phyloP scores from a whole-genome alignment of 2,329 filamentous ascomycete species.

The Magnaporthiopsis rhizophila region DNA sequence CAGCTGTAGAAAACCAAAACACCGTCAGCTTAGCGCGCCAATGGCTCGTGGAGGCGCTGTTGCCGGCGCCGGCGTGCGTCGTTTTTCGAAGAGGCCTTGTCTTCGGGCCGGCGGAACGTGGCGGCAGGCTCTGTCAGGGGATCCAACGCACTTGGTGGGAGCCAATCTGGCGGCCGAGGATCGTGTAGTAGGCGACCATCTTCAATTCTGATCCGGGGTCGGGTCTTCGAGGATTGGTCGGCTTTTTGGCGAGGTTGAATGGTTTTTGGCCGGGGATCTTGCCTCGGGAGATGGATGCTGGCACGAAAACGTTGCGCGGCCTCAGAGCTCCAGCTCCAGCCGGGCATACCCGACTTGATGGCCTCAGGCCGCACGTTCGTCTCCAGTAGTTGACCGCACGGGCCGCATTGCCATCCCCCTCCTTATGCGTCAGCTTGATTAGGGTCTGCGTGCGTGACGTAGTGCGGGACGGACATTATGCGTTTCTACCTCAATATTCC shows the following conservation, averaged over 20 bases:
- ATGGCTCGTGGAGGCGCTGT: conserved; percentile 8
- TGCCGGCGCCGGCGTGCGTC: not conserved
- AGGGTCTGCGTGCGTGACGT: not conserved
- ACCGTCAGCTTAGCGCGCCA: conserved; percentile 11
- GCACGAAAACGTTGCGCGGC: conserved; percentile 1
- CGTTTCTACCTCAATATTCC: not conserved
- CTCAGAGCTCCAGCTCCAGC: not conserved
- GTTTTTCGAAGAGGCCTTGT: not conserved
- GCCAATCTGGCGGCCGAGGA: conserved; percentile 52
- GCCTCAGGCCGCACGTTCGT: not conserved
- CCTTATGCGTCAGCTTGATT: too few relatives aligned
- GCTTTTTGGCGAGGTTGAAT: not conserved
- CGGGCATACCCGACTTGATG: not conserved
- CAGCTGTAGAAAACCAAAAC: conserved; percentile 30
- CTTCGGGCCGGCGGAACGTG: not conserved
- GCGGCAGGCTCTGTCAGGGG: conserved; percentile 7
- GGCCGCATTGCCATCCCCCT: too few relatives aligned
- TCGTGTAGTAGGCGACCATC: conserved; percentile 44
- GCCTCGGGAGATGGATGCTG: not conserved
- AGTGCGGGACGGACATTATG: not conserved
- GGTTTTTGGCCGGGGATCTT: not conserved
- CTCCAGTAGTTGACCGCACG: not conserved
- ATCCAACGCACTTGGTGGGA: conserved; percentile 49
- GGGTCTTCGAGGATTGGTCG: conserved; percentile 11
- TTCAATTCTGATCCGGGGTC: conserved; percentile 22